Evolutionary conservation across 2,329 filamentous ascomycete genomes (phyloP).

Genomic region (Aspergillus amoenus): DNA sequence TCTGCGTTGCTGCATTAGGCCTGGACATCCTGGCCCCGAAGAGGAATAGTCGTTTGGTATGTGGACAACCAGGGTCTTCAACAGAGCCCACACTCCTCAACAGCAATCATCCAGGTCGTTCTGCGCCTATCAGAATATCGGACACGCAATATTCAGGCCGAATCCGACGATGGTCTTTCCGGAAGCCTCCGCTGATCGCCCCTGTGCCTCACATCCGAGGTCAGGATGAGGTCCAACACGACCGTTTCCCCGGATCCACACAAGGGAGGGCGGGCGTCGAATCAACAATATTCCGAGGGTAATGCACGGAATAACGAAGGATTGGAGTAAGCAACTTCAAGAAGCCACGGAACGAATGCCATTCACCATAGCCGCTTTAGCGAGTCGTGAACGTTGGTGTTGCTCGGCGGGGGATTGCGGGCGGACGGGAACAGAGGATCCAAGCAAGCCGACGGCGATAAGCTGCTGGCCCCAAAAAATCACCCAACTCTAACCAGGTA

Average conservation of each 20-base stretch:
- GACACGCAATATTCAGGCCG: background rate
- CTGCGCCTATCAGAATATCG: conserved; percentile 11
- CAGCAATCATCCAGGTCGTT: conserved; percentile 6
- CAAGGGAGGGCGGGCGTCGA: background rate
- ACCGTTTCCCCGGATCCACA: conserved; percentile 4
- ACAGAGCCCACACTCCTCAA: conserved; percentile 8
- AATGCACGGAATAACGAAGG: background rate
- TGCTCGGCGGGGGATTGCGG: conserved; percentile 20
- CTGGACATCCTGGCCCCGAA: conserved; percentile 29
- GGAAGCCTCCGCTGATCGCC: conserved; percentile 14
- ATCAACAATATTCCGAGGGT: background rate
- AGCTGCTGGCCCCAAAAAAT: conserved; percentile 10
- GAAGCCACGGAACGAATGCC: background rate
- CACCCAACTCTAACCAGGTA: background rate
- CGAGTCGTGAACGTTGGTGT: background rate
- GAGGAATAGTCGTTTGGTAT: conserved; percentile 6
- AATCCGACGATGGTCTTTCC: conserved; percentile 2
- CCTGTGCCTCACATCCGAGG: conserved; percentile 18
- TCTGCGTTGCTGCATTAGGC: conserved; percentile 25
- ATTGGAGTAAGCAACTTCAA: background rate
- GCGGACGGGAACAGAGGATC: conserved; percentile 14
- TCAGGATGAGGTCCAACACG: conserved; percentile 4
- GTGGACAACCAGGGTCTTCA: conserved; percentile 12
- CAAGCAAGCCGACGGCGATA: conserved; percentile 10
- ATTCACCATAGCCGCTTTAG: background rate